Conservation (phyloP, 306 rosid species). For the Inga leiocalycina region DNA sequence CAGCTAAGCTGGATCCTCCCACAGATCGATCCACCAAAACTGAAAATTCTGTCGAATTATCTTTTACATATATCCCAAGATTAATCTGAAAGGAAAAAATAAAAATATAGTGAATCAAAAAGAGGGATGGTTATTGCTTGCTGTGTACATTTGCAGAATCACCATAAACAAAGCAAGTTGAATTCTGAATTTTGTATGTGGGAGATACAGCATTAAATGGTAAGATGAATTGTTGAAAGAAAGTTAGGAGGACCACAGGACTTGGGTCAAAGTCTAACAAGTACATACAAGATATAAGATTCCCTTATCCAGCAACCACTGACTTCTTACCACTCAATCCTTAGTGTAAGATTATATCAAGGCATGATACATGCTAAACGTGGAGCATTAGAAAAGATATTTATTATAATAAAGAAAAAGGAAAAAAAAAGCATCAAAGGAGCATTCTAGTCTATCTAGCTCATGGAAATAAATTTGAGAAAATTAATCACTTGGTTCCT, state of each 20-base stretch:
- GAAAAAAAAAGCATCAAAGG: background rate
- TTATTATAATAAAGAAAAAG: conserved; percentile 17
- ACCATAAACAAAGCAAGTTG: conserved; percentile 17
- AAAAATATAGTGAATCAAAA: conserved; percentile 26
- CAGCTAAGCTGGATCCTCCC: conserved; percentile 87
- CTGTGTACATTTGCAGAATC: conserved; percentile 22
- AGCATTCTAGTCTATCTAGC: background rate
- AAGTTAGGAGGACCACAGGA: background rate
- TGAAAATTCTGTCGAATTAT: conserved; percentile 63
- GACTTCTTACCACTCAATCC: background rate
- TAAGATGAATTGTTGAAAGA: background rate
- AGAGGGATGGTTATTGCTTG: conserved; percentile 18
- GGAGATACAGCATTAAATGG: background rate
- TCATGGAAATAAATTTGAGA: conserved; percentile 1
- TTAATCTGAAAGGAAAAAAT: conserved; percentile 58
- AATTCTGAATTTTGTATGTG: conserved; percentile 5
- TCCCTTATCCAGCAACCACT: background rate
- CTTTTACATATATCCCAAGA: conserved; percentile 69
- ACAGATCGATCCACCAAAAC: conserved; percentile 79
- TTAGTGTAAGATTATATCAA: background rate
- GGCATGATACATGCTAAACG: background rate
- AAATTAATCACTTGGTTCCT: background rate
- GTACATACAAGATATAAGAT: background rate
- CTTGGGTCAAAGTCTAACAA: background rate
- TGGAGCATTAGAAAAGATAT: background rate